phyloP scores from a whole-genome alignment of 495 filamentous ascomycete genomes.

The Lentithecium fluviatile region DNA sequence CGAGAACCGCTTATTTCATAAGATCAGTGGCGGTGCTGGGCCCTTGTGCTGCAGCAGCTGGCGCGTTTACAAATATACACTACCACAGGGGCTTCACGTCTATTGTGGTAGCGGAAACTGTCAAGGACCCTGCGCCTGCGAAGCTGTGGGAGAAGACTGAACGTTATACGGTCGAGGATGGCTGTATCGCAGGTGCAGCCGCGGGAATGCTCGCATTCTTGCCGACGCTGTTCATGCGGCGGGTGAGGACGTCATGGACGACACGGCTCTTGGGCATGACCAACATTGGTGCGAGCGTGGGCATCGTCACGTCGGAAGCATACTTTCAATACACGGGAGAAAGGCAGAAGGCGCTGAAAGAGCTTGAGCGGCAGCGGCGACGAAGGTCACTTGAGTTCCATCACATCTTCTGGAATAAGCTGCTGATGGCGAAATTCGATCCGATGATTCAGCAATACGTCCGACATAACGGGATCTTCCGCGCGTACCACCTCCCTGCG shows the following conservation, averaged over 20 bases:
- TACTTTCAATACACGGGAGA: conserved; percentile 23
- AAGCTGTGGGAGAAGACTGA: conserved; percentile 15
- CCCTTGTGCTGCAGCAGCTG: neutral
- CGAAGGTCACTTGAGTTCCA: conserved; percentile 6
- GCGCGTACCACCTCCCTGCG: neutral
- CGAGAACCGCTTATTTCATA: neutral
- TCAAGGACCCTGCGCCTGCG: neutral
- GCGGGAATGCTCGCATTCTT: conserved; percentile 3
- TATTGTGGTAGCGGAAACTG: neutral
- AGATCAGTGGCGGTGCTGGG: neutral
- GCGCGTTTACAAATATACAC: conserved; percentile 1
- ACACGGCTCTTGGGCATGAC: conserved; percentile 8
- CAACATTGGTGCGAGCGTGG: conserved; percentile 1
- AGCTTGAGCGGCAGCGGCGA: neutral
- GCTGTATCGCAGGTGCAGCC: conserved; percentile 5
- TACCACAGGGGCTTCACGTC: conserved; percentile 5
- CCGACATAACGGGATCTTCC: conserved; percentile 1
- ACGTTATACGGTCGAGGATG: conserved; percentile 13
- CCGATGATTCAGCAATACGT: conserved; percentile 4
- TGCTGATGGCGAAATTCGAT: neutral
- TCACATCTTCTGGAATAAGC: conserved; percentile 11
- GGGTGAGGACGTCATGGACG: neutral
- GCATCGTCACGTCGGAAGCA: neutral
- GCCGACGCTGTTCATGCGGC: neutral
- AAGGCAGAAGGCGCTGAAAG: conserved; percentile 1